Conservation (phyloP, 73 alveolate genomes). For the Effrenium voratum region DNA sequence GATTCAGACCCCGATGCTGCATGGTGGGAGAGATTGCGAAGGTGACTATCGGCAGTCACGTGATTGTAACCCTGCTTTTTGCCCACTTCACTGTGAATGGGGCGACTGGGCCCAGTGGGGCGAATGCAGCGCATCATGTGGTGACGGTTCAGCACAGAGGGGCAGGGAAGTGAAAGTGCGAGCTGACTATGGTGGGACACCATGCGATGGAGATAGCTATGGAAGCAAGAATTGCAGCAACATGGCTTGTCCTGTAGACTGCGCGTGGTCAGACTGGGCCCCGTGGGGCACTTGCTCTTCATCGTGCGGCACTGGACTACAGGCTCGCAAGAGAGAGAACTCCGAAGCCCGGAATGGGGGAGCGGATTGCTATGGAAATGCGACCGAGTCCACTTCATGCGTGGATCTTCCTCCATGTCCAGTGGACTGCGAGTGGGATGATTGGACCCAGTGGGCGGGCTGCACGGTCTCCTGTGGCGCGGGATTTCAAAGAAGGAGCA, state of each 20-base stretch:
- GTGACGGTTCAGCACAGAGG: slow-evolving; percentile 17
- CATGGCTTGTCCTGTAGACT: slow-evolving; percentile 43
- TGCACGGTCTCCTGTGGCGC: slow-evolving; percentile 66
- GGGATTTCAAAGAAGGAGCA: slow-evolving; percentile 23
- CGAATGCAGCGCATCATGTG: slow-evolving; percentile 53
- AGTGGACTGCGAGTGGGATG: slow-evolving; percentile 77
- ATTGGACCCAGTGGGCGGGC: slow-evolving; percentile 54
- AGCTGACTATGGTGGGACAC: slow-evolving; percentile 31
- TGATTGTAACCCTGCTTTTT: slow-evolving; percentile 40
- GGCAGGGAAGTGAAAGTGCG: slow-evolving; percentile 43
- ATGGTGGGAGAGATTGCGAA: slow-evolving; percentile 68
- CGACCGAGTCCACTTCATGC: slow-evolving; percentile 22
- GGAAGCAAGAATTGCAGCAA: slow-evolving; percentile 32
- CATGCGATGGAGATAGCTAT: slow-evolving; percentile 24
- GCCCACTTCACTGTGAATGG: slow-evolving; percentile 75
- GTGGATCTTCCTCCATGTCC: slow-evolving; percentile 55
- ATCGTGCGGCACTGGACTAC: slow-evolving; percentile 58
- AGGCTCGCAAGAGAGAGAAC: slow-evolving; percentile 28
- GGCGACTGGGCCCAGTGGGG: slow-evolving; percentile 63
- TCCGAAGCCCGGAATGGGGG: slow-evolving; percentile 46
- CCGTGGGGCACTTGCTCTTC: slow-evolving; percentile 43
- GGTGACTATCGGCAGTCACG: slow-evolving; percentile 63
- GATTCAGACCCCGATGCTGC: slow-evolving; percentile 58
- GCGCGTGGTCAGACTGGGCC: slow-evolving; percentile 66
- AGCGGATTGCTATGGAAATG: slow-evolving; percentile 29